Evolutionary conservation across 352 stramenopile species (phyloP), one percentile per base, ranked within the genome.

Genomic region (Phytophthora europaea): DNA sequence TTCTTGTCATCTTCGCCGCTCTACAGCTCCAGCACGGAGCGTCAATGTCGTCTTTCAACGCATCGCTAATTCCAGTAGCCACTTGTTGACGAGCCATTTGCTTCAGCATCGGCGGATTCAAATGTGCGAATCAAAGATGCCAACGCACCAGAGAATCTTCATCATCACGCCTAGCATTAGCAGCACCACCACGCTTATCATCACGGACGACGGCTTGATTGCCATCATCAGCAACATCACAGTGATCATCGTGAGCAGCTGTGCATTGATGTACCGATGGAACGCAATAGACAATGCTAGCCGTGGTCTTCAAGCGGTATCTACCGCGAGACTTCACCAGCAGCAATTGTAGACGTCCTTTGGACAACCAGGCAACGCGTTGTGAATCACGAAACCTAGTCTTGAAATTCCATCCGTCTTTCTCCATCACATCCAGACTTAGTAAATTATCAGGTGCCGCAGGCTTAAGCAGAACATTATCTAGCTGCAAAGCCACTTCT

Each of bases 371-470:
- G 38, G 26, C 26, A 28, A 48, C 31, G 31, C 36, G 43, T 12
- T 61, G 59, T 22, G 43, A 48, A 45, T 65, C 43, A 2, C 16
- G 4, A 0, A 40, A 36, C 3, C 51, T 33, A 18, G 22, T 26
- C 20, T 73, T 73, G 0, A 55, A 3, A 6, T 56, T 40, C 53
- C 60, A 74, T 3, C 45, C 60, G 6, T 16, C 23, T 4, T 34
- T 65, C 26, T 74, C 53, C 40, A 70, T 18, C 2, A 15, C 2
- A n/a, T 65, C 47, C 1, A 62, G n/a, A n/a, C 61, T 70, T 1
- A 75, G 9, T 8, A 70, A 23, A 47, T 75, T 75, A 23, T 70
- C 54, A 1, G 67, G 61, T 0, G 45, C 61, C 2, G 34, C 43
- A 40, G 54, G 23, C 20, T 47, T 57, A 8, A 10, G 26, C 34